Evolutionary conservation across 441 rosid species (phyloP).

Genomic region (Erodium texanum): DNA sequence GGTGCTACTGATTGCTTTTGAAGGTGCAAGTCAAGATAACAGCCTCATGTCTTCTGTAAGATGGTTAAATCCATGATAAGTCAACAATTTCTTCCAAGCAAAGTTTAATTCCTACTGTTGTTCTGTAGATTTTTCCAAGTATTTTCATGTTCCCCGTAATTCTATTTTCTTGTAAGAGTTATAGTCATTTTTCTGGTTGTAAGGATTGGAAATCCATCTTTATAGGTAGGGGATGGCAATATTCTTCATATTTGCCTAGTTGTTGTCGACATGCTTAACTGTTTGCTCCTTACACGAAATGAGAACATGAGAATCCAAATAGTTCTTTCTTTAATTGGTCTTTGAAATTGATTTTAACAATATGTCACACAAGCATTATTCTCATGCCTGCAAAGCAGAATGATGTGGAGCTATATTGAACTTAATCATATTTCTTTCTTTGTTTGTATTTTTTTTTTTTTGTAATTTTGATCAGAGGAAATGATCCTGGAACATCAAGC

Average conservation of each 20-base stretch:
- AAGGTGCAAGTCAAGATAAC: neutral
- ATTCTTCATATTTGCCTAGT: neutral
- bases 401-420: neutral
- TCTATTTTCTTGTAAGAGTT: neutral
- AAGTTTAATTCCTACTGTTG: neutral
- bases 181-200: neutral
- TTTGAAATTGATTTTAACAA: no score
- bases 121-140: neutral
- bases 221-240: neutral
- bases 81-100: neutral
- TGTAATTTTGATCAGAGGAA: slow-evolving; percentile 6
- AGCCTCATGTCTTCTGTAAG: neutral
- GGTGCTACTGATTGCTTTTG: neutral
- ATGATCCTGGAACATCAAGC: neutral
- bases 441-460: neutral
- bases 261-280: neutral
- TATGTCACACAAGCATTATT: neutral
- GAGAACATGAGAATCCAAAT: neutral
- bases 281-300: neutral
- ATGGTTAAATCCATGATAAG: neutral
- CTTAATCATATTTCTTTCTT: neutral
- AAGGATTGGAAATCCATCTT: neutral
- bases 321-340: neutral
- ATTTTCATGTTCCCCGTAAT: neutral
- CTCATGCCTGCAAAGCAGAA: neutral